Evolutionary conservation across 192 early-diverging fungal species (phyloP).

Genomic region (Funneliformis geosporum): DNA sequence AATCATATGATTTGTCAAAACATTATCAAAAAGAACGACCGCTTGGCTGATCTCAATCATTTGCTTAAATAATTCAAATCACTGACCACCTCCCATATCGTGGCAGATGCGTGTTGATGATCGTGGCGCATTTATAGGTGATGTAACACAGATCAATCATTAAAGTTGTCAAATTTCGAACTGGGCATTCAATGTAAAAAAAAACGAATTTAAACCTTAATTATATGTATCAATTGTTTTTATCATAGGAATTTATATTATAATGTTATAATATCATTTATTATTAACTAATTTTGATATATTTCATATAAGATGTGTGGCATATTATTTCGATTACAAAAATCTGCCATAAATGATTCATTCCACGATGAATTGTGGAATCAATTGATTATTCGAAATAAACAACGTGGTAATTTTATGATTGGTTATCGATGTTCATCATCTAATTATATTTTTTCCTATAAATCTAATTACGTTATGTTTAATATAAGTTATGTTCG

Average conservation of each 20-base stretch:
- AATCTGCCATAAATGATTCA: not conserved
- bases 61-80: too few relatives aligned
- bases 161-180: too few relatives aligned
- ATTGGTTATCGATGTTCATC: not conserved
- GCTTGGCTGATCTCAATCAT: too few relatives aligned
- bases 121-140: too few relatives aligned
- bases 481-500: not conserved
- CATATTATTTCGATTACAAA: constrained; percentile 51
- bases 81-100: too few relatives aligned
- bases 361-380: constrained; percentile 39
- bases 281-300: not conserved
- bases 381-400: constrained; percentile 46
- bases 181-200: too few relatives aligned
- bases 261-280: not conserved
- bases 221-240: not conserved
- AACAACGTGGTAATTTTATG: constrained; percentile 48
- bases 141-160: too few relatives aligned
- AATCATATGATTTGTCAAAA: too few relatives aligned
- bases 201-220: not conserved
- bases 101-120: too few relatives aligned
- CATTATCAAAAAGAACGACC: too few relatives aligned
- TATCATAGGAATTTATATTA: not conserved
- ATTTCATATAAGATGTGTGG: constrained; percentile 51
- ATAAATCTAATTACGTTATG: not conserved
- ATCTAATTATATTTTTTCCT: too few relatives aligned